phyloP scores from a whole-genome alignment of 2,329 filamentous ascomycete genomes.

The Diaporthe nobilis region DNA sequence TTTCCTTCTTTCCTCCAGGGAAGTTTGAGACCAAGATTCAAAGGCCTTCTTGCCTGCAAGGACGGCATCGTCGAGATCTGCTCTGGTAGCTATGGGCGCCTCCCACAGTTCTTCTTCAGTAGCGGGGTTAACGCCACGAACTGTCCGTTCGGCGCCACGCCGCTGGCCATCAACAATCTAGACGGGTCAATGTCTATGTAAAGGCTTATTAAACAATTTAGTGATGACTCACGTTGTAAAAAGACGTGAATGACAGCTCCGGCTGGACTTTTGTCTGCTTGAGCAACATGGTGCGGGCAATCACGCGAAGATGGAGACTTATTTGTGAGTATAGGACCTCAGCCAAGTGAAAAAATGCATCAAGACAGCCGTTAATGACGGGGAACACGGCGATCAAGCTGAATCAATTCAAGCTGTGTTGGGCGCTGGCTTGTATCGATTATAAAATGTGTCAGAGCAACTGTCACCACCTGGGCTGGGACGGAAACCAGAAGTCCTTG shows the following conservation, averaged over 20 bases:
- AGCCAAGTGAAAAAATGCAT: background rate
- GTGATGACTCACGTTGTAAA: background rate
- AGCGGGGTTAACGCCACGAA: conserved; percentile 1
- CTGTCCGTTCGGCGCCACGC: background rate
- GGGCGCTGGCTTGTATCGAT: background rate
- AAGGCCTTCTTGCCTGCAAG: conserved; percentile 4
- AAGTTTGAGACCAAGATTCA: background rate
- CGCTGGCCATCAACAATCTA: conserved; percentile 7
- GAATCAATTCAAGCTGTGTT: background rate
- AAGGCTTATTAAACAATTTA: background rate
- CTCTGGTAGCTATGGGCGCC: conserved; percentile 4
- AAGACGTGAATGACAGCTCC: background rate
- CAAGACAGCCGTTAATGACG: background rate
- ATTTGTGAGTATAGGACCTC: background rate
- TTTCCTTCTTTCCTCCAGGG: background rate
- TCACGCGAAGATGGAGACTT: no score
- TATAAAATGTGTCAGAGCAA: background rate
- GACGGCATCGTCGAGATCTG: conserved; percentile 9
- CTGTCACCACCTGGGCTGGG: background rate
- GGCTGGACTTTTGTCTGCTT: background rate
- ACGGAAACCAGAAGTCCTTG: no score
- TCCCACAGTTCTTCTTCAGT: conserved; percentile 9
- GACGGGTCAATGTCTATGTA: background rate
- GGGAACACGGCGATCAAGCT: background rate
- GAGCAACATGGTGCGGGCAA: background rate